Base-by-base conservation (phyloP, 2,329 filamentous ascomycete genomes). In the Drechmeria coniospora region DNA sequence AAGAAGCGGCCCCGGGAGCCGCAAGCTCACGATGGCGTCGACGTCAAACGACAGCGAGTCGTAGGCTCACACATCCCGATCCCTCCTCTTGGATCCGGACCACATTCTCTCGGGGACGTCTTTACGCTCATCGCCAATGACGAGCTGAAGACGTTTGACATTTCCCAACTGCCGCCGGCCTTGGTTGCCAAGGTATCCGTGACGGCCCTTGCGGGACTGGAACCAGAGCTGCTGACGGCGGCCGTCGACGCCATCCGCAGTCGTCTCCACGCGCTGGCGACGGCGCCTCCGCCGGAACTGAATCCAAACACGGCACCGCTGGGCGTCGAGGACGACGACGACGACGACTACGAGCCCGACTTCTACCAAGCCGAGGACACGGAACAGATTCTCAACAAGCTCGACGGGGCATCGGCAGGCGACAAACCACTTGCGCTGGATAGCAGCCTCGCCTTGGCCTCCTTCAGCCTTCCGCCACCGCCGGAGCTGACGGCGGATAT, bases 281-380 rank as follows among this genome's bases (percentile, higher is more conserved):
- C 51, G 18, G 51, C 56, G 4, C 58, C 57, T n/a, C 43, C 53
- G n/a, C 51, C 57, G 1, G 54, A 52, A 6, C 36, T 70, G 16
- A 69, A 71, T 35, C 59, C 70, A 6, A 66, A 71, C 29, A 75
- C 70, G 2, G 61, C 67, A 10, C 68, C 67, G 1, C 49, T 76
- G 2, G 71, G 68, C 15, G 74, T 80, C n/a, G n/a, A n/a, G 4
- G 74, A 79, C 6, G 84, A 92, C 23, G 86, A 93, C 13, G 83
- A 92, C 24, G 57, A 61, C 32, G 82, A 93, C 41, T 94, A 94
- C 45, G 87, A 94, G 43, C 86, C 87, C 0, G 80, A 92, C 44
- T 84, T 83, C 40, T 73, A 77, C 33, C 68, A 78, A 7, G 71
- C 74, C 20, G 82, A 92, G 49, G 74, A 82, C 38, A 71, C 71